Conservation (phyloP, 768 basidiomycete genomes). For the Rickenella mellea region DNA sequence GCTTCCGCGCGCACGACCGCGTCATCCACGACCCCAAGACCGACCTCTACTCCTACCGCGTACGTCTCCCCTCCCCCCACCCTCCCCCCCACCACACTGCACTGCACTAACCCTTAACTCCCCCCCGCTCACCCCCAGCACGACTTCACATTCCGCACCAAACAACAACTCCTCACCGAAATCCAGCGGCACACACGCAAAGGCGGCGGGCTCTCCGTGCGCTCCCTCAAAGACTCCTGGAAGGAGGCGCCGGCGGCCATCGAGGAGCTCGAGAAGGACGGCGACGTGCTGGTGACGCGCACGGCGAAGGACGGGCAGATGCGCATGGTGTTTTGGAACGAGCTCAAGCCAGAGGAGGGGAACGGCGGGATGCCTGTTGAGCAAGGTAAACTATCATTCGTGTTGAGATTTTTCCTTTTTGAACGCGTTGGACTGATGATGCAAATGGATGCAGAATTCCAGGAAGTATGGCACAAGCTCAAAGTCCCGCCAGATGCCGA, state of each 20-base stretch:
- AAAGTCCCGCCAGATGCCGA: conserved; percentile 84
- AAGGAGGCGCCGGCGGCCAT: conserved; percentile 76
- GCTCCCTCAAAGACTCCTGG: conserved; percentile 85
- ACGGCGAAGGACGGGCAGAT: conserved; percentile 76
- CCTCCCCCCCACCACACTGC: conserved; percentile 5
- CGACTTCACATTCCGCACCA: conserved; percentile 78
- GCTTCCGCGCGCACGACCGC: conserved; percentile 74
- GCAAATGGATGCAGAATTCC: conserved; percentile 85
- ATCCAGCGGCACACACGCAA: conserved; percentile 79
- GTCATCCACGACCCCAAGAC: conserved; percentile 77
- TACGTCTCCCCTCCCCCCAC: conserved; percentile 20
- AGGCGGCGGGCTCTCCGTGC: conserved; percentile 78
- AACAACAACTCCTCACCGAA: conserved; percentile 73
- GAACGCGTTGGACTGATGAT: neutral
- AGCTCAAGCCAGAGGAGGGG: conserved; percentile 70
- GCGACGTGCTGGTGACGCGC: conserved; percentile 81
- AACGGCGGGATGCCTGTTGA: conserved; percentile 65
- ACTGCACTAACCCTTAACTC: neutral
- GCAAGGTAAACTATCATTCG: conserved; percentile 45
- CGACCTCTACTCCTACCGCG: conserved; percentile 80
- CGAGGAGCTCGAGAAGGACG: conserved; percentile 84
- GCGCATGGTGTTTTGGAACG: conserved; percentile 86
- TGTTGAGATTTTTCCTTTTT: neutral
- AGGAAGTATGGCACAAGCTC: conserved; percentile 78
- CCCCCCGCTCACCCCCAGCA: conserved; percentile 47